Base-by-base conservation (phyloP, 164 flowering plant genomes). In the Houttuynia cordata region DNA sequence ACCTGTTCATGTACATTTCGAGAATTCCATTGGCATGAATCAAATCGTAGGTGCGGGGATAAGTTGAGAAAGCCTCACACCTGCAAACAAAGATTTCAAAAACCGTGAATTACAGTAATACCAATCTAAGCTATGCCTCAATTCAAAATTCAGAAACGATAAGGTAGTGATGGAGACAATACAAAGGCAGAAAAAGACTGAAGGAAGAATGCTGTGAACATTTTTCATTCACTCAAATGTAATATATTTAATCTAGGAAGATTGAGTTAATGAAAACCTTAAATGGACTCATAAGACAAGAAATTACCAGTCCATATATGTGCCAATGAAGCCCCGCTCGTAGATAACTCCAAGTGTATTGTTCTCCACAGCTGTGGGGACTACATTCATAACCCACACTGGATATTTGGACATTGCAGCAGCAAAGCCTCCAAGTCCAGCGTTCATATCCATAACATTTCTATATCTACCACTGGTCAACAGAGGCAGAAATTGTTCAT, bases 291-390 rank as follows among this genome's bases (percentile, higher is more conserved):
- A 22, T 12, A 10, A 56, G 51, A 30, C 10, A 62, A 22, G 18
- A 60, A 51, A 73, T 69, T 71, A 84, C 90, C 90, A 82, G 76
- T 84, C 69, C 75, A 67, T 72, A 78, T 79, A 83, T 40, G 81
- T 78, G 52, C 90, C 91, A 58, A 85, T 75, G 18, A 85, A 82
- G n/a, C 91, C 91, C 13, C 86, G 85, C 19, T 85, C 87, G 58
- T 78, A 83, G 52, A 85, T 70, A 37, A 80, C 24, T 10, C 83
- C 80, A n/a, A 85, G 82, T 10, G 79, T 75, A 18, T 71, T 62
- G n/a, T 62, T 52, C 54, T 74, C 64, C 20, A 70, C 68, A 62
- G 74, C 68, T 58, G 55, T 68, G 42, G 87, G 87, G 37, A 83
- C 76, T 24, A 78, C 86, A 65, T 85, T 85, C 88, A 85, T 85